phyloP scores from a whole-genome alignment of 371 early-diverging fungal species.

The Catenaria anguillulae region DNA sequence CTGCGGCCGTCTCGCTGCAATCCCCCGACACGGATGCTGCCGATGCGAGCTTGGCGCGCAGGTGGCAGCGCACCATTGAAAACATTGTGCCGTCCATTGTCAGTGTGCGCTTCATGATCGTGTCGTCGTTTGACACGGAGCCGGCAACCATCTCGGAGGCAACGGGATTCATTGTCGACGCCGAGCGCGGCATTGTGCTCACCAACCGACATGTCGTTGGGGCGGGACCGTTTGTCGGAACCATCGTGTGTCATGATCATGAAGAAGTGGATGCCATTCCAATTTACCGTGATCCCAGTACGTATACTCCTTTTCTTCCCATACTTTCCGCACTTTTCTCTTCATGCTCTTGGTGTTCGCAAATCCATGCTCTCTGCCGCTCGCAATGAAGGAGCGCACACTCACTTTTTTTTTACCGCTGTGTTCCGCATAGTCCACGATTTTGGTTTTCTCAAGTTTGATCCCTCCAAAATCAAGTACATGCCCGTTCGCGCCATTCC shows the following conservation, averaged over 20 bases:
- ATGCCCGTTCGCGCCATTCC: constrained; percentile 62
- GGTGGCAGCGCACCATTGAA: constrained; percentile 4
- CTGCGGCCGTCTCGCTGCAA: too few relatives aligned
- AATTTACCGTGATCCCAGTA: constrained; percentile 18
- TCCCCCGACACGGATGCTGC: too few relatives aligned
- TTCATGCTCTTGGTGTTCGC: too few relatives aligned
- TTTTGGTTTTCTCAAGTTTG: constrained; percentile 77
- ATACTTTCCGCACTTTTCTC: too few relatives aligned
- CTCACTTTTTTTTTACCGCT: too few relatives aligned
- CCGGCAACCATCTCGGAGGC: constrained; percentile 24
- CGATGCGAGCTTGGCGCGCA: not conserved
- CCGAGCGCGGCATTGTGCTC: constrained; percentile 64
- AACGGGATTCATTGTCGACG: constrained; percentile 90
- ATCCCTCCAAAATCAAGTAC: constrained; percentile 60
- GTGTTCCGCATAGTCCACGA: constrained; percentile 73
- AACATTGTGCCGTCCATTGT: constrained; percentile 1
- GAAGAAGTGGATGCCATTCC: constrained; percentile 78
- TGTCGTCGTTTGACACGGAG: constrained; percentile 3
- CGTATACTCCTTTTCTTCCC: not conserved
- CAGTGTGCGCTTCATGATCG: not conserved
- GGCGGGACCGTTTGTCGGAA: constrained; percentile 78
- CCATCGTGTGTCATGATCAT: constrained; percentile 75
- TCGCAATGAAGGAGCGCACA: too few relatives aligned
- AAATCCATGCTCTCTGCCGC: too few relatives aligned
- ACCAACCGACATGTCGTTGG: constrained; percentile 88